Percentiles rank a stretch among this genome's conserved stretches.
These are phyloP conservation scores for Aureobasidium leucospermi DNA, from an alignment of 2,329 filamentous ascomycete species.

Conservation along the genomic window DNA sequence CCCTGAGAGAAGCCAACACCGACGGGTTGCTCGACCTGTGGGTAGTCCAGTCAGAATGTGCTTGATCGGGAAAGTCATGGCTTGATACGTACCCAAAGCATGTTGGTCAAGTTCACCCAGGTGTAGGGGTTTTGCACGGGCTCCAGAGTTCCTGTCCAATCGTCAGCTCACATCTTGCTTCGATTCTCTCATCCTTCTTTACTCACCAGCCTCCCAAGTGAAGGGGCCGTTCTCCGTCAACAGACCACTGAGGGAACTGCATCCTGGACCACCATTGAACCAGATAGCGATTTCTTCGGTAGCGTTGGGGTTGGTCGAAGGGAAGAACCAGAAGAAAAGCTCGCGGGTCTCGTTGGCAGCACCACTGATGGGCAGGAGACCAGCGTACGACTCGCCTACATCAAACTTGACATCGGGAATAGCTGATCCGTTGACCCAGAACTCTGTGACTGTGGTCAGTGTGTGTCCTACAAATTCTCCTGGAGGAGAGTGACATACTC, in stretches of 20 bases:
- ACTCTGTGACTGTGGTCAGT: constrained; percentile 12
- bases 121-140: constrained; percentile 38
- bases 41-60: not conserved
- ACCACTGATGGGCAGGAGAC: constrained; percentile 25
- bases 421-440: constrained; percentile 23
- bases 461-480: too few relatives aligned
- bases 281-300: constrained; percentile 34
- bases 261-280: constrained; percentile 35
- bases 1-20: constrained; percentile 24
- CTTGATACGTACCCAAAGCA: constrained; percentile 52
- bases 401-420: constrained; percentile 36
- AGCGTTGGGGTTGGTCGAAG: constrained; percentile 37
- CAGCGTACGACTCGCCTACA: constrained; percentile 37
- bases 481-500: too few relatives aligned
- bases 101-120: constrained; percentile 61
- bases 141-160: constrained; percentile 21
- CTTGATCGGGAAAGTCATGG: too few relatives aligned
- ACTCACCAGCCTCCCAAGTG: constrained; percentile 34
- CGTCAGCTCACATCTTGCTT: too few relatives aligned
- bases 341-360: constrained; percentile 18
- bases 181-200: too few relatives aligned
- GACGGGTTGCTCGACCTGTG: constrained; percentile 26
- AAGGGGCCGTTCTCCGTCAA: constrained; percentile 39
- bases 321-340: constrained; percentile 46
- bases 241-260: constrained; percentile 36